Base-by-base conservation (phyloP, 805 yeast genomes). In the Soucietia sequanensis region DNA sequence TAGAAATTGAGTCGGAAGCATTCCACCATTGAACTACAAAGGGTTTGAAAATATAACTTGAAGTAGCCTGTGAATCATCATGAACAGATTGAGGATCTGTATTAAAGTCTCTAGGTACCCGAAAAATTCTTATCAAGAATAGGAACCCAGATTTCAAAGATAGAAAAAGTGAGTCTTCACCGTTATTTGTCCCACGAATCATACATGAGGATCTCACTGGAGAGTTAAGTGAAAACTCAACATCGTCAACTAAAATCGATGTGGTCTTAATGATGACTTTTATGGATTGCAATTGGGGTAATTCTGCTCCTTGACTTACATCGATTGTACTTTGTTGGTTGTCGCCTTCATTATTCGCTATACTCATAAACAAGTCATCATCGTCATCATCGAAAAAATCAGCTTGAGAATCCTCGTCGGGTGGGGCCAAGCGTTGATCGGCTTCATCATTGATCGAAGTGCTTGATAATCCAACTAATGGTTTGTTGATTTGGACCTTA, bases 21-120 rank as follows among this genome's bases (percentile, higher is more conserved):
- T 56, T 62, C 78, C 78, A 73, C 77, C 76, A 72, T 42, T 73
- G 78, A 0, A 72, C 74, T 7, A 68, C 66, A 40, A 63, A 68
- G 1, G 78, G 78, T 25, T 58, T 59, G 41, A 47, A 58, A 4
- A 62, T 48, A 20, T 50, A 50, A 13, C 44, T 48, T 2, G 48
- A 43, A 8, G 41, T 20, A 30, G 31, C 32, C 28, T 20, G 16
- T 2, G 42, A 29, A 2, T 39, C 34, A 1, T 30, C 20, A n/a
- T n/a, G n/a, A n/a, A n/a, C n/a, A n/a, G n/a, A n/a, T 3, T 41
- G 40, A 2, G 44, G 32, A 14, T 44, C 49, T 3, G 28, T 23
- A 9, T 35, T 34, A 27, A 45, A 46, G 9, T 42, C 22, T 17
- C 62, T 42, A 2, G 70, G 69, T 4, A 66, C 66, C 17, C 44